phyloP scores from a whole-genome alignment of 805 yeast genomes.

The Candida verbasci region DNA sequence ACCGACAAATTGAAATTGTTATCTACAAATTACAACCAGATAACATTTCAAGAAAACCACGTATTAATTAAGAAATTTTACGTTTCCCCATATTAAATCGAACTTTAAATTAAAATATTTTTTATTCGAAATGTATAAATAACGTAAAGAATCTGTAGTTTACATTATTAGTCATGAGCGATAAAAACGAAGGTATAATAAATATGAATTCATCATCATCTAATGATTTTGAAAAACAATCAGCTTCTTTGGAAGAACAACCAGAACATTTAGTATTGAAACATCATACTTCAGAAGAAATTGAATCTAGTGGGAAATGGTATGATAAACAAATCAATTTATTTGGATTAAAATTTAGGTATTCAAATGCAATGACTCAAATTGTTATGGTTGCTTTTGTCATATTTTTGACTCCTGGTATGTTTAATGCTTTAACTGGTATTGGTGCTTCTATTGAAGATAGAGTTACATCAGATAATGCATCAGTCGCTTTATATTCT shows the following conservation, averaged over 20 bases:
- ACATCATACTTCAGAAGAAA: constrained; percentile 23
- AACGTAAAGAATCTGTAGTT: no score
- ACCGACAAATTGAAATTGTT: no score
- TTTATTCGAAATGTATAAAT: no score
- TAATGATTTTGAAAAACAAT: constrained; percentile 1
- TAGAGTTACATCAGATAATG: constrained; percentile 40
- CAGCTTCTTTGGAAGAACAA: constrained; percentile 3
- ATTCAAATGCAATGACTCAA: constrained; percentile 22
- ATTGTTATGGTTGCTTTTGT: constrained; percentile 44
- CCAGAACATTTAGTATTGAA: constrained; percentile 17
- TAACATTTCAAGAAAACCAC: no score
- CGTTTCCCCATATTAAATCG: no score
- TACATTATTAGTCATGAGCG: no score
- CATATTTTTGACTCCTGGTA: constrained; percentile 48
- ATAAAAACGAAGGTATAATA: neutral
- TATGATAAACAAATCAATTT: constrained; percentile 22
- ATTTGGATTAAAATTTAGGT: constrained; percentile 7
- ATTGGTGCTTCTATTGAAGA: constrained; percentile 45
- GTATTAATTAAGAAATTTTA: no score
- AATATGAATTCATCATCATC: neutral
- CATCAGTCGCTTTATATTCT: constrained; percentile 49
- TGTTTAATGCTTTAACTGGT: constrained; percentile 49
- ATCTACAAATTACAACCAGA: no score
- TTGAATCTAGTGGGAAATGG: constrained; percentile 36
- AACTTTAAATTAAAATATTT: no score